Percentiles rank a stretch among this genome's conserved stretches.
Conservation (phyloP, 345 rosid genomes). For the Toxicodendron radicans region DNA sequence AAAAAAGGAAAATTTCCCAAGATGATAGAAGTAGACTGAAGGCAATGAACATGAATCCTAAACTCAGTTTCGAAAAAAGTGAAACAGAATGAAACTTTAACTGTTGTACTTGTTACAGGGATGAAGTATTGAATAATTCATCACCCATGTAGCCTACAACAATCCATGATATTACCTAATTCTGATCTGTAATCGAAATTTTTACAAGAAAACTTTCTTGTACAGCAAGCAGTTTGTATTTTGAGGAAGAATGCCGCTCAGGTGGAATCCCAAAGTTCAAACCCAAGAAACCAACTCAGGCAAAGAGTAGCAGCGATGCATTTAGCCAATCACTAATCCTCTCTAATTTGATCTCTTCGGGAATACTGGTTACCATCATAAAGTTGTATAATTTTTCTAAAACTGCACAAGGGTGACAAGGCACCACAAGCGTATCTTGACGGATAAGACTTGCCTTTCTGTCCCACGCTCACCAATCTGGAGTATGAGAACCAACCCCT, state of each 20-base stretch:
- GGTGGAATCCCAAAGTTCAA: background rate
- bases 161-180: constrained; percentile 7
- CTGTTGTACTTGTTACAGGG: background rate
- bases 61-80: background rate
- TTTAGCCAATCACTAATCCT: constrained; percentile 11
- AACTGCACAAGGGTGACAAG: constrained; percentile 13
- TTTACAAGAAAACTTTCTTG: background rate
- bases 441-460: constrained; percentile 18
- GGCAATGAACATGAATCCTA: background rate
- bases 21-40: background rate
- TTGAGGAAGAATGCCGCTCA: background rate
- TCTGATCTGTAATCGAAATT: constrained; percentile 11
- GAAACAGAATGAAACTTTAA: background rate
- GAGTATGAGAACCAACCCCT: constrained; percentile 45
- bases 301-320: background rate
- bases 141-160: background rate
- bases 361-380: constrained; percentile 33
- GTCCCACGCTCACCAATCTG: constrained; percentile 27
- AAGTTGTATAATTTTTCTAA: constrained; percentile 44
- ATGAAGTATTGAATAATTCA: background rate
- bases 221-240: background rate
- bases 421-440: constrained; percentile 33
- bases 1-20: background rate
- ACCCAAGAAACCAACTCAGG: background rate
- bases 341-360: constrained; percentile 22